Evolutionary conservation across 352 stramenopile genomes (phyloP).

Genomic region (Pythium guiyangense): DNA sequence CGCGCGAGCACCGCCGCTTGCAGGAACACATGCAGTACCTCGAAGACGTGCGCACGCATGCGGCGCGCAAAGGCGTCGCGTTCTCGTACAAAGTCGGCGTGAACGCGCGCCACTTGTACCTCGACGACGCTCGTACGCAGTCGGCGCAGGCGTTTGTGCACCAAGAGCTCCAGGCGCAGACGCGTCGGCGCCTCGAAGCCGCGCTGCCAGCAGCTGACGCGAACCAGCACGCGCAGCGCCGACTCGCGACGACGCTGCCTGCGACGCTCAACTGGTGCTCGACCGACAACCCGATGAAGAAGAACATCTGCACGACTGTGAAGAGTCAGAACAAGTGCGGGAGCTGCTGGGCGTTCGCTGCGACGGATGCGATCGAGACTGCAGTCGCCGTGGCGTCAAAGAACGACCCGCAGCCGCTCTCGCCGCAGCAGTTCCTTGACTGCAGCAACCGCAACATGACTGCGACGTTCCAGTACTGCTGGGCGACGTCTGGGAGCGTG

Average conservation of each 20-base stretch:
- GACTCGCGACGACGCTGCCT: slow-evolving; percentile 12
- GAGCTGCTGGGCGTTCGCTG: slow-evolving; percentile 80
- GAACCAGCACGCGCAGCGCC: slow-evolving; percentile 12
- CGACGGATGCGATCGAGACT: slow-evolving; percentile 72
- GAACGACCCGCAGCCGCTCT: slow-evolving; percentile 46
- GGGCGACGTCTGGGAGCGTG: slow-evolving; percentile 35
- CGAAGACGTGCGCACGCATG: slow-evolving; percentile 57
- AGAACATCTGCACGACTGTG: slow-evolving; percentile 64
- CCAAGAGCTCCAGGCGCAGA: slow-evolving; percentile 43
- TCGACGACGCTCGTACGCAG: slow-evolving; percentile 34
- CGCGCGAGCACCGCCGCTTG: slow-evolving; percentile 42
- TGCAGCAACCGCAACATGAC: slow-evolving; percentile 70
- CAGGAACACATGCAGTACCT: slow-evolving; percentile 61
- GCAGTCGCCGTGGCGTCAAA: slow-evolving; percentile 47
- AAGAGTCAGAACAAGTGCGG: slow-evolving; percentile 82
- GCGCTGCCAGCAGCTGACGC: background rate
- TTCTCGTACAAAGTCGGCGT: slow-evolving; percentile 70
- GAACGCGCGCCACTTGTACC: slow-evolving; percentile 57
- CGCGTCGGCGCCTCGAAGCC: slow-evolving; percentile 21
- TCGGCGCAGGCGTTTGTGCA: slow-evolving; percentile 46
- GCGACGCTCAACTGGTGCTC: slow-evolving; percentile 69
- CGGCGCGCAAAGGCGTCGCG: slow-evolving; percentile 23
- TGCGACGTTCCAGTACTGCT: slow-evolving; percentile 77
- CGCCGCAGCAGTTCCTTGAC: slow-evolving; percentile 74
- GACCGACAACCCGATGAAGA: slow-evolving; percentile 50